Conservation (phyloP, 1,139 yeast genomes). For the Candida sojae region DNA sequence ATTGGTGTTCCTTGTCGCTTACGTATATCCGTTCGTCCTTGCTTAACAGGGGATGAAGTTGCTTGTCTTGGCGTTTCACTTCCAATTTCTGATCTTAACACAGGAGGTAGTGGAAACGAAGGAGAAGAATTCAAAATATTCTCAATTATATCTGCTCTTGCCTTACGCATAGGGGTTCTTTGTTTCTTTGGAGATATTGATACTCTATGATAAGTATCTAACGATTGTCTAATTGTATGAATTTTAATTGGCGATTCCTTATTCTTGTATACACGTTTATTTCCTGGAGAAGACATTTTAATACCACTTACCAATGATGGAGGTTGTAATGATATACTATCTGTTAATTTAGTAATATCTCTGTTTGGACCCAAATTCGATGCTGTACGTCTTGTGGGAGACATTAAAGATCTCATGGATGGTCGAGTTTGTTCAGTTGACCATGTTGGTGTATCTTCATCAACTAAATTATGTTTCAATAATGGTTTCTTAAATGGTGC, state of each 20-base stretch:
- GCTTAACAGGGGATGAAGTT: conserved; percentile 2
- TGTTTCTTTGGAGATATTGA: conserved; percentile 36
- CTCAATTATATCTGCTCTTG: conserved; percentile 45
- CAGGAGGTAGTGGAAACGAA: conserved; percentile 50
- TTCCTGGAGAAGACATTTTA: conserved; percentile 3
- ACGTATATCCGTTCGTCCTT: not conserved
- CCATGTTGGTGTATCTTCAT: conserved; percentile 43
- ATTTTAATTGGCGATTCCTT: conserved; percentile 16
- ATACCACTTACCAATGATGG: conserved; percentile 5
- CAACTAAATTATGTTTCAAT: conserved; percentile 21
- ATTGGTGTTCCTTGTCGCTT: conserved; percentile 13
- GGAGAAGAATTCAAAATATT: conserved; percentile 52
- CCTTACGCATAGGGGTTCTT: conserved; percentile 18
- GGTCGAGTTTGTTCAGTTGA: conserved; percentile 30
- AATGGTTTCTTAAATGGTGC: conserved; percentile 23
- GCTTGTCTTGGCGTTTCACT: conserved; percentile 9
- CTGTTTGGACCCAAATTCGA: conserved; percentile 20
- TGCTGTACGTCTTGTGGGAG: conserved; percentile 30
- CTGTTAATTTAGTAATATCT: conserved; percentile 7
- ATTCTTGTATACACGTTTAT: conserved; percentile 11
- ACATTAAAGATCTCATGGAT: conserved; percentile 21
- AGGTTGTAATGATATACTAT: conserved; percentile 10
- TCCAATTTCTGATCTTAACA: conserved; percentile 37
- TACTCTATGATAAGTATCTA: conserved; percentile 37
- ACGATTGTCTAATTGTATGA: conserved; percentile 36